Evolutionary conservation across 208 protist species (phyloP).

Genomic region (Trypanosoma conorhini): DNA sequence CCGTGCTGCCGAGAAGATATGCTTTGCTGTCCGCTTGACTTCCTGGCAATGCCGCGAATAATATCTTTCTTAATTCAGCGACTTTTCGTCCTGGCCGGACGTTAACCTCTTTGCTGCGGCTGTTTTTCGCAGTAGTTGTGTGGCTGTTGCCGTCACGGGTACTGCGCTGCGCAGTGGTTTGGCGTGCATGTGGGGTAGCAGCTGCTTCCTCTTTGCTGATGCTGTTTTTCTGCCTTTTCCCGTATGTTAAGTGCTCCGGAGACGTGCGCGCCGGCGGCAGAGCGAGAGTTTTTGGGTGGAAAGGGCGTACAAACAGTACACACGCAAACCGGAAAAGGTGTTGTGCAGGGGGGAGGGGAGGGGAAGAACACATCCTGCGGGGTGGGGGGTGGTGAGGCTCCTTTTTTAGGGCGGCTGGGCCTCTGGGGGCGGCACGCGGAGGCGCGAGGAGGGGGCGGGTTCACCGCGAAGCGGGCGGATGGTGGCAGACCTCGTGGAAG

Average conservation of each 20-base stretch:
- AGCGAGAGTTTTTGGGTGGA: not conserved
- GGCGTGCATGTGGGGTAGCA: not conserved
- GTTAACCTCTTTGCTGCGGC: not conserved
- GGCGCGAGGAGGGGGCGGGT: too few species aligned
- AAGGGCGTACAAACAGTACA: too few species aligned
- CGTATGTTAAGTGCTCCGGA: not conserved
- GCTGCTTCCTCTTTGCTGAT: not conserved
- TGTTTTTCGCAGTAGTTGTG: not conserved
- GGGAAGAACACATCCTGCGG: too few species aligned
- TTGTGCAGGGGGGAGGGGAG: too few species aligned
- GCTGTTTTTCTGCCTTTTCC: not conserved
- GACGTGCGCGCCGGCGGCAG: not conserved
- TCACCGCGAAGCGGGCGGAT: not conserved
- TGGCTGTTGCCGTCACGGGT: not conserved
- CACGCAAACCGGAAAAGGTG: too few species aligned
- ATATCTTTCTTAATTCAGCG: not conserved
- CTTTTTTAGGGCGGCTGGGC: not conserved
- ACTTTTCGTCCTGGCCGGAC: not conserved
- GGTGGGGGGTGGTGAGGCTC: too few species aligned
- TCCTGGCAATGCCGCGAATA: not conserved
- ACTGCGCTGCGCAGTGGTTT: not conserved
- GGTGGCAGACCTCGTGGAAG: conserved; percentile 3
- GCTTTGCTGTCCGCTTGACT: not conserved
- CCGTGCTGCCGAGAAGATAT: conserved; percentile 17
- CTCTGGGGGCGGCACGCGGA: too few species aligned